These are phyloP conservation scores for Elongisporangium undulatum DNA, from an alignment of 352 stramenopile species.

Conservation along the genomic window DNA sequence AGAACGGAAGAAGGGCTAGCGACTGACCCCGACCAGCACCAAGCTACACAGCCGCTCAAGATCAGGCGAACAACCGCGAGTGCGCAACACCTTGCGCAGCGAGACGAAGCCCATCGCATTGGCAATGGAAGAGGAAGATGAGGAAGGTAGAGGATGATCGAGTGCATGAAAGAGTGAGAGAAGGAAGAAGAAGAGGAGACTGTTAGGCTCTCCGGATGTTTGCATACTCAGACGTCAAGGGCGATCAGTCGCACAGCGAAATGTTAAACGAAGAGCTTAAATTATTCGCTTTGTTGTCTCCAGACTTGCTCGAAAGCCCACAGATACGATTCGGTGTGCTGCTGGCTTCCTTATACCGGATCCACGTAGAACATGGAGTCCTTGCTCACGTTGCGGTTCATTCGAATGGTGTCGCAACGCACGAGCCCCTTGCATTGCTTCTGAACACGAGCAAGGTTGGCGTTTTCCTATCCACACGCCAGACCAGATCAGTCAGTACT, in stretches of 20 bases:
- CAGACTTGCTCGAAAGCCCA: not conserved
- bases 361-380: slow-evolving; percentile 63
- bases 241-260: not conserved
- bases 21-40: not conserved
- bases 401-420: slow-evolving; percentile 13
- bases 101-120: not conserved
- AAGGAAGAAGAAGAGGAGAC: not conserved
- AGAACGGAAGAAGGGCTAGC: not conserved
- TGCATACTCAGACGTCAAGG: not conserved
- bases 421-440: slow-evolving; percentile 41
- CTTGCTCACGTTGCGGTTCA: slow-evolving; percentile 39
- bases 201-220: not conserved
- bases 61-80: not conserved
- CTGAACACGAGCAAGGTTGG: slow-evolving; percentile 19
- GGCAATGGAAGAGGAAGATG: not conserved
- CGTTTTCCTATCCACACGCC: slow-evolving; percentile 23
- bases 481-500: slow-evolving; percentile 1
- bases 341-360: not conserved
- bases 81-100: not conserved
- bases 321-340: not conserved
- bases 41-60: not conserved
- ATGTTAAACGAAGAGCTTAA: not conserved
- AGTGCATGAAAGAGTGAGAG: not conserved
- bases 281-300: not conserved
- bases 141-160: not conserved